Evolutionary conservation across 331 rosid species (phyloP), one percentile per base, ranked within the genome.

Genomic region (Saraca asoca): DNA sequence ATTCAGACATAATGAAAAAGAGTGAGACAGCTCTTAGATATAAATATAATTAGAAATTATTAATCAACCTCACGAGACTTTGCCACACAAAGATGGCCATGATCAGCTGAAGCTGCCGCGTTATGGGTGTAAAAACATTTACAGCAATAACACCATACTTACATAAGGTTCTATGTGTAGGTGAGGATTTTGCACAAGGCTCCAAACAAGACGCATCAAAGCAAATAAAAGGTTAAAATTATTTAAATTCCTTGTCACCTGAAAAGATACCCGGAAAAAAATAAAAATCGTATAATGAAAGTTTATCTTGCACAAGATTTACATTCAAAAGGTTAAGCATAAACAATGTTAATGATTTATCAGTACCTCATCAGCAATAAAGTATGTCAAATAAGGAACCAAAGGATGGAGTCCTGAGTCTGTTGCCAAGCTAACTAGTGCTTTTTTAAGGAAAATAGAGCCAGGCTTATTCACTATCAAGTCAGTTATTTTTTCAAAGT

Each of bases 351-450:
- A 20, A 17, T 56, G 35, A 65, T 58, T 64, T 45, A 48, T 6
- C 68, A 61, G 55, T 74, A 93, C 98, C 98, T 93, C 88, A 67
- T 89, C 96, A 49, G 91, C 87, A 62, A 93, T 70, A 56, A 93
- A 93, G 83, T 79, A 59, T 24, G 85, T 69, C 58, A 93, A 87
- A 80, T 85, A 85, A 16, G 98, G 98, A 81, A 89, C 83, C 64
- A 89, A 85, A 45, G 90, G 95, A 74, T 89, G 96, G 75, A 93
- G 88, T 63, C 96, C 98, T 7, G 94, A 82, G 76, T 93, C 94
- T 6, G 86, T 79, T 54, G 94, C 77, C 85, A 93, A 68, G 87
- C 95, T 89, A 76, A 85, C 42, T 79, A 93, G 60, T 12, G 85
- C 96, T 82, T 83, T 77, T 78, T 84, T 82, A 15, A 89, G 81